Evolutionary conservation across 1,139 yeast genomes (phyloP).

Genomic region (Sugiyamaella xylanicola): DNA sequence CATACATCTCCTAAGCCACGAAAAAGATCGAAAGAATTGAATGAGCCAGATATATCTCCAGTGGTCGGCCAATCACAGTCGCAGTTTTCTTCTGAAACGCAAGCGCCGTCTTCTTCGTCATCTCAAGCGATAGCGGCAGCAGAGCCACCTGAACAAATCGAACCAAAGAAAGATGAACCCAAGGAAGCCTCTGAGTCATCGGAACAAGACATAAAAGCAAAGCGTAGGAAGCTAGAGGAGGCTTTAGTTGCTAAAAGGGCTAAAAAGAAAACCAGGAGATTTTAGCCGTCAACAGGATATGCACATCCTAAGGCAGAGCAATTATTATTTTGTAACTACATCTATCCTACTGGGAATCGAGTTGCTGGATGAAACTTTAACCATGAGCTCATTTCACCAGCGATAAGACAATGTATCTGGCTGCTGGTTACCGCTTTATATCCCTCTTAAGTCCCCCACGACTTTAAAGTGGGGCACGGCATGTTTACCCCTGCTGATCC

Average conservation of each 20-base stretch:
- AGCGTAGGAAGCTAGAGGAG: slow-evolving; percentile 7
- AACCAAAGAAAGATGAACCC: not conserved
- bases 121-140: too few species aligned
- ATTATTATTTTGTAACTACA: not conserved
- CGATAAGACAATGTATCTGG: too few species aligned
- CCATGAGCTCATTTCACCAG: too few species aligned
- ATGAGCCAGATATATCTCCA: not conserved
- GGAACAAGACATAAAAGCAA: not conserved
- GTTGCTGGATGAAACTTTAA: not conserved
- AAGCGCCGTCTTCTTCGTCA: not conserved
- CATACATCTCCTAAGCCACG: not conserved
- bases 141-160: too few species aligned
- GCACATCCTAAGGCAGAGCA: too few species aligned
- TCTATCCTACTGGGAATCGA: too few species aligned
- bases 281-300: slow-evolving; percentile 1
- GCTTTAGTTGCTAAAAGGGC: slow-evolving; percentile 11
- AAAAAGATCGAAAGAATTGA: not conserved
- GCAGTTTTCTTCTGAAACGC: not conserved
- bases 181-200: not conserved
- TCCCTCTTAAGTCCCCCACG: not conserved
- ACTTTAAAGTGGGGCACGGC: not conserved
- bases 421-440: too few species aligned
- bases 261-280: slow-evolving; percentile 15
- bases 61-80: not conserved
- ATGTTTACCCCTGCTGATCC: slow-evolving; percentile 8